Base-by-base conservation (phyloP, 352 stramenopile species). In the Blastocystis sp. region DNA sequence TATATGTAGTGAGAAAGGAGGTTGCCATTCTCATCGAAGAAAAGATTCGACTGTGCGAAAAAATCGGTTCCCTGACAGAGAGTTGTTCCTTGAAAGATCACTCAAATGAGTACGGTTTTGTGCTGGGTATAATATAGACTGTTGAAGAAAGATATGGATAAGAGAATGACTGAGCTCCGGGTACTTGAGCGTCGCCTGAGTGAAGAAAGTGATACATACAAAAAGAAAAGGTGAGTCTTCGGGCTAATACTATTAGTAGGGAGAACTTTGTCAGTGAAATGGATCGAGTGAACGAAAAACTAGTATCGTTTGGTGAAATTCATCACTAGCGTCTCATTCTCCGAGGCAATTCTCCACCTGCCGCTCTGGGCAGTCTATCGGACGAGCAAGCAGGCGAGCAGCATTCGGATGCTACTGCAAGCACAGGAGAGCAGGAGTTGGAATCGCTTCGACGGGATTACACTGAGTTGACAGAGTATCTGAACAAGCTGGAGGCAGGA, bases 51-150 rank as follows among this genome's bases (percentile, higher is more conserved):
- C 50, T 79, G 24, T 79, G 68, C 9, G 68, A 79, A 24, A 79
- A 79, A 34, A 59, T 79, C 37, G 68, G 68, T 39, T n/a, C 68
- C 13, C 16, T 79, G 24, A 79, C 68, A 30, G 68, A 79, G 50
- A 79, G 68, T 59, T 79, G 68, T 34, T 56, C 68, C 8, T 34
- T 63, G 26, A 79, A 79, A 34, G 68, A 79, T 79, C 68, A 59
- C 68, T 79, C 37, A 7, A 62, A 62, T 62, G 68, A 79, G 68
- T 79, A 79, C 16, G 30, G 26, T n/a, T 63, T 26, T 39, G 8
- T 56, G 13, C 16, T 20, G 13, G 34, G 43, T 63, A 79, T 62
- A 8, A 59, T 18, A 41, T 26, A 79, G 68, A 34, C 5, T 50
- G 11, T 18, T 79, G 68, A 79, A 79, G 24, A 56, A 63, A n/a